Conservation (phyloP, 1,139 yeast genomes). For the Groenewaldozyma auringiensis region DNA sequence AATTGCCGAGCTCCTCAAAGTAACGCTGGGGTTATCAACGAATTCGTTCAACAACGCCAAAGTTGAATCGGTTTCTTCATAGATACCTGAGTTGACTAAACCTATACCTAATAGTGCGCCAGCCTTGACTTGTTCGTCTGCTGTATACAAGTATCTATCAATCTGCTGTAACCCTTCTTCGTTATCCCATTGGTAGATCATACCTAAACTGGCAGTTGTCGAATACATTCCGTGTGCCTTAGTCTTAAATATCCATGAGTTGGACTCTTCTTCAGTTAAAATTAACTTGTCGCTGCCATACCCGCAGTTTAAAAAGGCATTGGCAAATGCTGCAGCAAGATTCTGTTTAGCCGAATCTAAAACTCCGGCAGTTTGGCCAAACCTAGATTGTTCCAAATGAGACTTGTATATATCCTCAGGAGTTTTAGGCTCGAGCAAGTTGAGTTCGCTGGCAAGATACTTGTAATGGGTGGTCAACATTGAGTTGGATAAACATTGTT, state of each 20-base stretch:
- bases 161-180: conserved; percentile 83
- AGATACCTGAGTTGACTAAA: conserved; percentile 87
- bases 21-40: conserved; percentile 46
- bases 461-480: conserved; percentile 71
- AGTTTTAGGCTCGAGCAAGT: conserved; percentile 78
- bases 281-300: conserved; percentile 79
- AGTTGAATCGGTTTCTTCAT: conserved; percentile 94
- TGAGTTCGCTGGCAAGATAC: conserved; percentile 78
- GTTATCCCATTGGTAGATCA: conserved; percentile 86
- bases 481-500: conserved; percentile 76
- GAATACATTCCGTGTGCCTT: conserved; percentile 92
- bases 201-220: conserved; percentile 87
- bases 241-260: conserved; percentile 85
- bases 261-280: conserved; percentile 53
- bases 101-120: conserved; percentile 97
- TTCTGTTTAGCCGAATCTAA: conserved; percentile 93
- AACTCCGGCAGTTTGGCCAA: conserved; percentile 53
- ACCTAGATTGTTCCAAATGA: conserved; percentile 66
- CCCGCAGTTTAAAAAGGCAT: conserved; percentile 85
- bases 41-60: conserved; percentile 74
- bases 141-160: conserved; percentile 82
- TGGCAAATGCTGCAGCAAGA: conserved; percentile 91
- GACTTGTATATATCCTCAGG: conserved; percentile 95
- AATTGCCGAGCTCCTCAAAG: conserved; percentile 71
- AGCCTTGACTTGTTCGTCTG: conserved; percentile 83